phyloP scores from a whole-genome alignment of 2,329 filamentous ascomycete genomes.

The Cylindrodendrum hubeiense region DNA sequence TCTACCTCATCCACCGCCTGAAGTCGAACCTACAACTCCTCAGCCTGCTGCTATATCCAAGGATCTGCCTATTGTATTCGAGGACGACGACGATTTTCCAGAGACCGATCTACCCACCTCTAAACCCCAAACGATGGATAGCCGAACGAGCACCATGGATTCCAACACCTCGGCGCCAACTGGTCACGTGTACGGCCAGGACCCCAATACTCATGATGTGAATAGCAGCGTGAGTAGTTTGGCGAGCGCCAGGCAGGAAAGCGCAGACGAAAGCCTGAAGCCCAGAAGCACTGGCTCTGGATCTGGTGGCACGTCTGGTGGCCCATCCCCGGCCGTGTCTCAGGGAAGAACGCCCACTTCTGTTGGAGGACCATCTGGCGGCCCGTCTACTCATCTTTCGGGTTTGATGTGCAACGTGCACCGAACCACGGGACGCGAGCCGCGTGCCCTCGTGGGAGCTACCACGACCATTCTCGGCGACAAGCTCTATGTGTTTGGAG shows the following conservation, averaged over 20 bases:
- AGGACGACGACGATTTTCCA: conserved; percentile 44
- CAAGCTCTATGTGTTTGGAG: conserved; percentile 97
- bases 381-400: conserved; percentile 70
- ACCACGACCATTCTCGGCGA: conserved; percentile 96
- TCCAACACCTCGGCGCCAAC: conserved; percentile 51
- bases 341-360: conserved; percentile 48
- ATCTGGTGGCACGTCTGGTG: conserved; percentile 69
- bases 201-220: conserved; percentile 52
- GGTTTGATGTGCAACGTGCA: conserved; percentile 80
- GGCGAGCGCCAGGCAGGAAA: conserved; percentile 58
- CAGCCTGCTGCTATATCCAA: conserved; percentile 44
- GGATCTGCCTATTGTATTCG: conserved; percentile 45
- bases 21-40: conserved; percentile 44
- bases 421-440: conserved; percentile 90
- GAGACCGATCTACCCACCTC: conserved; percentile 44
- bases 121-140: conserved; percentile 52
- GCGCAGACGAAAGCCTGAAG: conserved; percentile 61
- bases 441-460: conserved; percentile 90
- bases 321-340: conserved; percentile 65
- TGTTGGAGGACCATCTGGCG: conserved; percentile 57
- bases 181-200: conserved; percentile 52
- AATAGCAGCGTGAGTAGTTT: conserved; percentile 62
- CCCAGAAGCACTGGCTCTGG: conserved; percentile 66
- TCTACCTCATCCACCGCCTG: conserved; percentile 64
- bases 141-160: conserved; percentile 63